Percentiles rank a stretch among this genome's conserved stretches.
phyloP scores from a whole-genome alignment of 2,329 filamentous ascomycete species.

The Westerdykella sp. region DNA sequence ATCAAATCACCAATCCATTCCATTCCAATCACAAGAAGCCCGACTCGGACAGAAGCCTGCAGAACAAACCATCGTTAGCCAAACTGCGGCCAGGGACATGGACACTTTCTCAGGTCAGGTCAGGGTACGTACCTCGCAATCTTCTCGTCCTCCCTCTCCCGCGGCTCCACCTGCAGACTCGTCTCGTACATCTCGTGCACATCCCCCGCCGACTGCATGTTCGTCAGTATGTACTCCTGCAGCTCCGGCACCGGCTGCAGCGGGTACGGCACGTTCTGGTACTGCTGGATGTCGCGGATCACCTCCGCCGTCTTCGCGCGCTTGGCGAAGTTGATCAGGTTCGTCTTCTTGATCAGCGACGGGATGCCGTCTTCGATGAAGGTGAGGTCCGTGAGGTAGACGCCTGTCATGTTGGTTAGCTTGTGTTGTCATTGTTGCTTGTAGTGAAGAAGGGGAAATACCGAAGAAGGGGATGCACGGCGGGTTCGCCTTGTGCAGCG shows the following conservation, averaged over 20 bases:
- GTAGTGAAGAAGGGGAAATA: constrained; percentile 39
- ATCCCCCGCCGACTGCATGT: constrained; percentile 91
- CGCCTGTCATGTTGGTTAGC: constrained; percentile 52
- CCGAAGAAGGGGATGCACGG: constrained; percentile 98
- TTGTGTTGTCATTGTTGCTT: background rate
- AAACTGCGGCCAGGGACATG: constrained; percentile 1
- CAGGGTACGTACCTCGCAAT: constrained; percentile 73
- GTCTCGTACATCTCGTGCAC: constrained; percentile 99
- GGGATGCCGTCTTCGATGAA: constrained; percentile 99
- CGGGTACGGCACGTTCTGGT: constrained; percentile 95
- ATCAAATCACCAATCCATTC: no score
- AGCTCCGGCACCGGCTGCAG: constrained; percentile 84
- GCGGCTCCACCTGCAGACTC: constrained; percentile 85
- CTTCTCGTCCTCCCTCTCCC: constrained; percentile 97
- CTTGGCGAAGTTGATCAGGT: constrained; percentile 98
- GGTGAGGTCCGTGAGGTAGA: constrained; percentile 93
- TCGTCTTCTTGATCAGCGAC: constrained; percentile 90
- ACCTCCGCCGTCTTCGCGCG: constrained; percentile 96
- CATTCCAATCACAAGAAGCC: constrained; percentile 45
- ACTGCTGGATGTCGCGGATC: constrained; percentile 97
- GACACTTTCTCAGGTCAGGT: constrained; percentile 4
- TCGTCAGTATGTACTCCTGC: constrained; percentile 93
- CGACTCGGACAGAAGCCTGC: constrained; percentile 49
- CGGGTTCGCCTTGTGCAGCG: constrained; percentile 84
- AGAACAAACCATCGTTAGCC: constrained; percentile 11